Evolutionary conservation across 2,329 filamentous ascomycete species (phyloP), one percentile per base, ranked within the genome.

Genomic region (Pseudogymnoascus sp.): DNA sequence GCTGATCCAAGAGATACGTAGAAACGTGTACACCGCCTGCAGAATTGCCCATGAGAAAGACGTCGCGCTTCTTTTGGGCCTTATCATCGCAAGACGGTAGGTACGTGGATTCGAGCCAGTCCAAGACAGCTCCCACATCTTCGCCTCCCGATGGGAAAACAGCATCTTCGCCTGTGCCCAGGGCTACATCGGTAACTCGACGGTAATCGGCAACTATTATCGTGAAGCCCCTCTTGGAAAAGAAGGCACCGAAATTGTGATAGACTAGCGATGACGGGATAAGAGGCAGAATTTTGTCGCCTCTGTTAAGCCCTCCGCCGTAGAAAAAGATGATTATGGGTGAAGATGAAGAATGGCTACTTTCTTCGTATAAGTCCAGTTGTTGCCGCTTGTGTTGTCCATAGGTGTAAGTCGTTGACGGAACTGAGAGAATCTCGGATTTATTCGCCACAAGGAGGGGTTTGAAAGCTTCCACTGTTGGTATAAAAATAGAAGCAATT

Each of bases 271-370:
- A 62, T 1, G 68, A 64, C 1, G 66, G 64, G 1, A 69, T 28
- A 2, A 63, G 18, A 5, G 66, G 65, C 0, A 62, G 14, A 28
- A 65, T 68, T 35, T 70, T 72, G 21, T 71, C 69, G 10, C 72
- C 72, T 25, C 63, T 28, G 12, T 66, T 65, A 3, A 72, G 47
- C 4, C 71, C 72, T 10, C 72, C 71, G 4, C 71, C 71, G 50
- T 73, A 70, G 38, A 71, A 63, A 63, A 67, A 73, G 23, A 73
- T 60, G 2, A 73, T 63, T 28, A 73, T 70, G 10, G 70, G 69
- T 14, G 69, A 63, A 3, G 63, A 47, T 2, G 35, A 31, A 4
- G 60, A n/a, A 11, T 63, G 44, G 5, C 65, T 50, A 3, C 61
- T 14, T 25, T 59, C 25, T 11, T 60, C 40, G 35, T 72, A 73